Evolutionary conservation across 1,139 yeast genomes (phyloP).

Genomic region (Nakaseomyces kungkrabaensis): DNA sequence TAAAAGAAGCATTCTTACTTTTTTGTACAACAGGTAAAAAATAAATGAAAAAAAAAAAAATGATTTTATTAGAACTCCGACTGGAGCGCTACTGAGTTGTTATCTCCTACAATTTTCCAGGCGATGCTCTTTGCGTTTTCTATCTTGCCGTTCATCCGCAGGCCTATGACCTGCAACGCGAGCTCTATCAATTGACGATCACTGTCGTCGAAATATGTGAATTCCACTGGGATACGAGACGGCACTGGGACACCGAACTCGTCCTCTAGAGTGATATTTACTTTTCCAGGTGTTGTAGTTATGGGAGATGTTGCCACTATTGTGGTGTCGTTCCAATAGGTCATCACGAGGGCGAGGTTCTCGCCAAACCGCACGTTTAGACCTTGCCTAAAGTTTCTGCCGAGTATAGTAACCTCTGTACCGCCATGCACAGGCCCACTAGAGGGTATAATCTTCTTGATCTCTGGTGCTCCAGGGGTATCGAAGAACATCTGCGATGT

Average conservation of each 20-base stretch:
- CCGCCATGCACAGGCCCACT: constrained; percentile 92
- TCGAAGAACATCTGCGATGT: background rate
- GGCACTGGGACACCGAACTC: constrained; percentile 1
- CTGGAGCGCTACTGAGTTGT: background rate
- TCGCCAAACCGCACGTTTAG: constrained; percentile 74
- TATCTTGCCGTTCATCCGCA: constrained; percentile 84
- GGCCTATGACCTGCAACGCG: constrained; percentile 84
- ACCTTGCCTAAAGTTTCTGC: constrained; percentile 73
- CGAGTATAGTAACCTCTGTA: constrained; percentile 76
- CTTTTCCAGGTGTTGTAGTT: constrained; percentile 75
- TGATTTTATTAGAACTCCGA: background rate
- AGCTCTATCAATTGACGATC: constrained; percentile 83
- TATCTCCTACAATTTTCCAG: constrained; percentile 58
- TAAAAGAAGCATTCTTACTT: background rate
- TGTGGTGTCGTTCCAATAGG: constrained; percentile 88
- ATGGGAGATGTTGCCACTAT: constrained; percentile 87
- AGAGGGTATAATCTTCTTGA: constrained; percentile 78
- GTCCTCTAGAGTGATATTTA: constrained; percentile 65
- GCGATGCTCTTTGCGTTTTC: constrained; percentile 89
- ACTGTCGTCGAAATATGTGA: constrained; percentile 84
- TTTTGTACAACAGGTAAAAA: background rate
- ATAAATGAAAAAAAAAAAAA: background rate
- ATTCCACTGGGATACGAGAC: constrained; percentile 21
- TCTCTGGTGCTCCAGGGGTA: constrained; percentile 19
- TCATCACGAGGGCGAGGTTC: constrained; percentile 68